Conservation (phyloP, 2,329 filamentous ascomycete species). For the Coniochaeta ligniaria region DNA sequence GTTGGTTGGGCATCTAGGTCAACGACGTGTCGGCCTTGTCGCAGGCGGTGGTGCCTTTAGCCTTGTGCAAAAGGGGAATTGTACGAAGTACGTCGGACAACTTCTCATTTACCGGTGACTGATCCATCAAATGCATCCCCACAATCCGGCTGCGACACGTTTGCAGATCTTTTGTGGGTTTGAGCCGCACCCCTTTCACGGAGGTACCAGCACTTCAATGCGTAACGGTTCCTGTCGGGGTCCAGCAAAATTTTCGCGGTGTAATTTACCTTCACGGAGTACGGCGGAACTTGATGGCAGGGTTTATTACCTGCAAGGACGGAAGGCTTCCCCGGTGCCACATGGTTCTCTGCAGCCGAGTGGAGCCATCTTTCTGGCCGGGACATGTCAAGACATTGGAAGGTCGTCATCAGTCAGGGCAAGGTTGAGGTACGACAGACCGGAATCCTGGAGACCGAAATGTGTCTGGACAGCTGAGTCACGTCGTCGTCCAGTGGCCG, state of each 20-base stretch:
- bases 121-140: not conserved
- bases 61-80: not conserved
- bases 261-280: not conserved
- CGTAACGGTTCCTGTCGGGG: not conserved
- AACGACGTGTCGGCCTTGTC: not conserved
- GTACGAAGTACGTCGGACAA: not conserved
- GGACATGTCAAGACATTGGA: not conserved
- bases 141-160: not conserved
- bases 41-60: not conserved
- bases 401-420: not conserved
- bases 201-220: not conserved
- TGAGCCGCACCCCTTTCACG: not conserved
- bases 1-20: not conserved
- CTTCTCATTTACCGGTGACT: not conserved
- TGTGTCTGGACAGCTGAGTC: too few species aligned
- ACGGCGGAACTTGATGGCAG: not conserved
- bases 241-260: not conserved
- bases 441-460: too few species aligned
- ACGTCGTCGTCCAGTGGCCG: too few species aligned
- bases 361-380: not conserved
- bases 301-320: not conserved
- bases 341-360: conserved; percentile 1
- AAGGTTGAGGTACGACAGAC: too few species aligned
- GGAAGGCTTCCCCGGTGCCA: conserved; percentile 1
- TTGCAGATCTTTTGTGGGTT: not conserved